Conservation (phyloP, 768 basidiomycete species). For the Gloeostereum incarnatum region DNA sequence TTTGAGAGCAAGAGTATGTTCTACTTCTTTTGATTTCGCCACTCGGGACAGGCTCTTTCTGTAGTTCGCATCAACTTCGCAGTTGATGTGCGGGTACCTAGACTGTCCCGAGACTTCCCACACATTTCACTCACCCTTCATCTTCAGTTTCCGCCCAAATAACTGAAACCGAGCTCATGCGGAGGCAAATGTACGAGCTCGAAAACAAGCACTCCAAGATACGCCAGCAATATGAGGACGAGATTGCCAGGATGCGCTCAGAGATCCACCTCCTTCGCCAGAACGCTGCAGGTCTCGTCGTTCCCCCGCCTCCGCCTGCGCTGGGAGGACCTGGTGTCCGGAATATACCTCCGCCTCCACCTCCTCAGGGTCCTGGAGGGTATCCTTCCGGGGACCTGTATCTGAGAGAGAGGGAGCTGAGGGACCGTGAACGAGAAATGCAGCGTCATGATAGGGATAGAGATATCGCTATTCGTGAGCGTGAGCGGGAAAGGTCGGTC, state of each 20-base stretch:
- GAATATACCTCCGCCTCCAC: constrained; percentile 22
- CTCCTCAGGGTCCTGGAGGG: constrained; percentile 16
- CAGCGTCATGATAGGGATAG: too few species aligned
- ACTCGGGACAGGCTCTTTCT: too few species aligned
- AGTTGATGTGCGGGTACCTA: too few species aligned
- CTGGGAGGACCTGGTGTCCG: too few species aligned
- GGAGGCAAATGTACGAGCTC: constrained; percentile 65
- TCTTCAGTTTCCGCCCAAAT: constrained; percentile 52
- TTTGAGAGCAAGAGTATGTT: constrained; percentile 58
- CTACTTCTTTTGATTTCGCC: constrained; percentile 1
- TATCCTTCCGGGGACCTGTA: constrained; percentile 20
- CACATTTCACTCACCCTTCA: too few species aligned
- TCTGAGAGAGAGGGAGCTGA: constrained; percentile 26
- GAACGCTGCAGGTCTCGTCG: constrained; percentile 19
- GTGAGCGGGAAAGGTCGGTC: constrained; percentile 27
- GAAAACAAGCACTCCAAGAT: constrained; percentile 62
- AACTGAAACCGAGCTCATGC: constrained; percentile 63
- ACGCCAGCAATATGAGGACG: constrained; percentile 59
- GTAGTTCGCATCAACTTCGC: too few species aligned
- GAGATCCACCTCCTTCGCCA: constrained; percentile 44
- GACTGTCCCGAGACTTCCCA: too few species aligned
- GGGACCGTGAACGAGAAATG: constrained; percentile 21
- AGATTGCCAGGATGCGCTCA: constrained; percentile 42
- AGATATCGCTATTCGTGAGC: constrained; percentile 21
- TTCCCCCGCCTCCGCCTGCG: constrained; percentile 21